Percentiles rank a stretch among this genome's conserved stretches.
Conservation (phyloP, 495 filamentous ascomycete genomes). For the Aspergillus sclerotioniger region DNA sequence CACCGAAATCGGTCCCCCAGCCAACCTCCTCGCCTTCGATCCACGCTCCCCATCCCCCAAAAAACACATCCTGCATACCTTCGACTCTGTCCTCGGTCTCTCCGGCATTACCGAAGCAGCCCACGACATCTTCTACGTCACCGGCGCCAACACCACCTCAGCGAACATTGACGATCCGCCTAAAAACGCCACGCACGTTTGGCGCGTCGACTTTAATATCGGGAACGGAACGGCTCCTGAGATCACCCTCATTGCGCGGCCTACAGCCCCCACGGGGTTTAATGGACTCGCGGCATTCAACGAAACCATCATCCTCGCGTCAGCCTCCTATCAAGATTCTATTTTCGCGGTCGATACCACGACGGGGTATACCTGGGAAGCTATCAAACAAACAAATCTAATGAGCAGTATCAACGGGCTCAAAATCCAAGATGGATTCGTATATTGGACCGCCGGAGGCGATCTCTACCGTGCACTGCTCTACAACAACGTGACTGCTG, state of each 20-base stretch:
- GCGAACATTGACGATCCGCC: neutral
- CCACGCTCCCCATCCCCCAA: neutral
- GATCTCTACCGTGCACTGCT: neutral
- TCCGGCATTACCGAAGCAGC: neutral
- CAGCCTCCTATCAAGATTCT: neutral
- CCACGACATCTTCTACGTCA: neutral
- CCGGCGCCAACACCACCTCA: neutral
- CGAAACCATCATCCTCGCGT: neutral
- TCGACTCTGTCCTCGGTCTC: slow-evolving; percentile 1
- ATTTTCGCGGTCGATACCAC: slow-evolving; percentile 3
- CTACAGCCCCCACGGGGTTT: neutral
- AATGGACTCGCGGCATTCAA: slow-evolving; percentile 1
- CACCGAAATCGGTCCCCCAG: neutral
- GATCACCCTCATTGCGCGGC: neutral
- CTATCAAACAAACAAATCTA: neutral
- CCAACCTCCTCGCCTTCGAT: neutral
- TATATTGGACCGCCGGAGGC: neutral
- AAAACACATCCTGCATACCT: neutral
- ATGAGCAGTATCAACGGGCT: neutral
- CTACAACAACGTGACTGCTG: neutral
- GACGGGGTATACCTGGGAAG: slow-evolving; percentile 1
- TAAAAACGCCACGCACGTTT: neutral
- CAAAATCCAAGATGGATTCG: neutral
- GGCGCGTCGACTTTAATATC: neutral
- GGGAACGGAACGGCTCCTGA: no score